Evolutionary conservation across 768 basidiomycete genomes (phyloP).

Genomic region (Termitomyces sp.): DNA sequence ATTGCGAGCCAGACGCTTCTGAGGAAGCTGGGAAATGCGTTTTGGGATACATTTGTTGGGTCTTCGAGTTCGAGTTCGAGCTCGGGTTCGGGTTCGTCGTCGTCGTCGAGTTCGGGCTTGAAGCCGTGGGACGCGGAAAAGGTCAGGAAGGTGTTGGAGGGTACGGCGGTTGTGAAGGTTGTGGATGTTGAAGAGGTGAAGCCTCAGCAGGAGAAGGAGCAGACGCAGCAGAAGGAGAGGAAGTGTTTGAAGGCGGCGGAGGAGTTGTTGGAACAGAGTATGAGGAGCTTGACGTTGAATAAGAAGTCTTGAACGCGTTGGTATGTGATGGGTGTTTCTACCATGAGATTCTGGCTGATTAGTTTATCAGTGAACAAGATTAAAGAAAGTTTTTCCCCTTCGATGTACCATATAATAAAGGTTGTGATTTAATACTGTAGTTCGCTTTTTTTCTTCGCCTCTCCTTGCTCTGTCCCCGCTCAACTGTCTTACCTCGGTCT

Average conservation of each 20-base stretch:
- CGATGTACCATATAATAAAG: neutral
- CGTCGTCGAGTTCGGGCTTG: slow-evolving; percentile 19
- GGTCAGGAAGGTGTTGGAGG: slow-evolving; percentile 75
- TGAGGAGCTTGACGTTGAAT: slow-evolving; percentile 56
- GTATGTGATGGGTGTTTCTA: neutral
- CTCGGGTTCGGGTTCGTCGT: slow-evolving; percentile 1
- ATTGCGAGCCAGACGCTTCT: slow-evolving; percentile 75
- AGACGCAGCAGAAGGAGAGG: slow-evolving; percentile 20
- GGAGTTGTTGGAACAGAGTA: slow-evolving; percentile 59
- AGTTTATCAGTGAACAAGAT: neutral
- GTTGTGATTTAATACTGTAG: slow-evolving; percentile 2
- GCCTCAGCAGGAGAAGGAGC: neutral
- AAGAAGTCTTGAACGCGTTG: slow-evolving; percentile 32
- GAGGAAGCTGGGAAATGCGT: slow-evolving; percentile 64
- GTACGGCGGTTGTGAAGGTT: slow-evolving; percentile 71
- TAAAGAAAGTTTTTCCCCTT: neutral
- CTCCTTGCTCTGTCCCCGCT: neutral
- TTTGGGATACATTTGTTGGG: slow-evolving; percentile 88
- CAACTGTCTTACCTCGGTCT: neutral
- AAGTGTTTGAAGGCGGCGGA: slow-evolving; percentile 20
- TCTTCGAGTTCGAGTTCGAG: slow-evolving; percentile 20
- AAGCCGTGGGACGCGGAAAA: slow-evolving; percentile 66
- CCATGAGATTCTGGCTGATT: neutral
- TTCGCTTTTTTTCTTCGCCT: neutral
- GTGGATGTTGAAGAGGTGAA: slow-evolving; percentile 58